phyloP scores from a whole-genome alignment of 208 protist genomes.

The Acanthamoeba quina region DNA sequence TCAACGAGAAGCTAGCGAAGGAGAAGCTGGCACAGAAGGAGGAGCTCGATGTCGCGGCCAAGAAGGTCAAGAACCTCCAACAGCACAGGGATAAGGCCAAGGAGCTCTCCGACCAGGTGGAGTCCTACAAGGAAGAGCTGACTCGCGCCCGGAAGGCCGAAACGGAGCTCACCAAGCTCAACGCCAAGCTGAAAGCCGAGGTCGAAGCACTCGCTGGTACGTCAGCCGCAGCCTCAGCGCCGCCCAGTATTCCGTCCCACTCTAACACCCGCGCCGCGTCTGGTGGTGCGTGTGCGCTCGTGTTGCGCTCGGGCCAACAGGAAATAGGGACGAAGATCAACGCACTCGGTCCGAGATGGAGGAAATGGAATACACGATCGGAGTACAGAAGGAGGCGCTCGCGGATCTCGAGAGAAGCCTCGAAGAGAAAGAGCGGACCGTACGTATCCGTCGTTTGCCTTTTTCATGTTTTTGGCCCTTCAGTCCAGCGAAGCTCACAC shows the following conservation, averaged over 20 bases:
- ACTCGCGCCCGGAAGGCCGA: neutral
- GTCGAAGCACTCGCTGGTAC: neutral
- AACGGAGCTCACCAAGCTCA: neutral
- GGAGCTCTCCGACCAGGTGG: slow-evolving; percentile 19
- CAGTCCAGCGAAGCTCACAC: neutral
- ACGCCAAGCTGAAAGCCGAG: neutral
- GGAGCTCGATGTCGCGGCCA: neutral
- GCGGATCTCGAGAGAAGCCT: neutral
- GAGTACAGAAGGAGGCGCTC: neutral
- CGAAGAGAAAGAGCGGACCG: neutral
- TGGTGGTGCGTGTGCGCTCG: too few species aligned
- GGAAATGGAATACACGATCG: neutral
- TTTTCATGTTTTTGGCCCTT: neutral
- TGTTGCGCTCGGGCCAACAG: neutral
- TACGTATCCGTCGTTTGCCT: neutral
- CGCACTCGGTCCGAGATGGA: neutral
- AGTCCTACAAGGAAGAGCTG: slow-evolving; percentile 27
- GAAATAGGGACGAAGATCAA: neutral
- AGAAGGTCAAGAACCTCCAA: slow-evolving; percentile 35
- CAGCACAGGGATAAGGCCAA: slow-evolving; percentile 23
- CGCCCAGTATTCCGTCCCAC: too few species aligned
- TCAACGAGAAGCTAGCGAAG: slow-evolving; percentile 30
- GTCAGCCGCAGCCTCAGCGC: neutral
- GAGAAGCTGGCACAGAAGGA: neutral
- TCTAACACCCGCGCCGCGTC: neutral